These are phyloP conservation scores for Penicillium pulvis DNA, from an alignment of 495 filamentous ascomycete species.

Conservation along the genomic window DNA sequence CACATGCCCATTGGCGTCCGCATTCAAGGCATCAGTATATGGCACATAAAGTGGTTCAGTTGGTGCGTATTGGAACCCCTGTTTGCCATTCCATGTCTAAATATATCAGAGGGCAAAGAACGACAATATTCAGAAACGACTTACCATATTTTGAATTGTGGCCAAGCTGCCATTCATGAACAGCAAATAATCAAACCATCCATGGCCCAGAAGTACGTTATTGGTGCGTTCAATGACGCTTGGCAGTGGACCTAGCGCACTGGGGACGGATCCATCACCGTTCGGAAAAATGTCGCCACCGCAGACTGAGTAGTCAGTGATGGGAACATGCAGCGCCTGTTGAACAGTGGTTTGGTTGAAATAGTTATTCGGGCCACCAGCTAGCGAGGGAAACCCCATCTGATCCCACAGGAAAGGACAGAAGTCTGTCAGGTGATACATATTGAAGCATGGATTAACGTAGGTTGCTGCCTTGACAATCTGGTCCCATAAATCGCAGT, in stretches of 20 bases:
- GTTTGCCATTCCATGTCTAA: constrained; percentile 71
- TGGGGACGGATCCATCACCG: constrained; percentile 50
- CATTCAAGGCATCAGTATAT: constrained; percentile 49
- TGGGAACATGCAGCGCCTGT: constrained; percentile 68
- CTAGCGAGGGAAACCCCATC: constrained; percentile 70
- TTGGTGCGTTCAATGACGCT: constrained; percentile 72
- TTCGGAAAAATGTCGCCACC: constrained; percentile 57
- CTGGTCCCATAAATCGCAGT: constrained; percentile 60
- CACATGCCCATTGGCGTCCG: constrained; percentile 24
- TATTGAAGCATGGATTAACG: constrained; percentile 80
- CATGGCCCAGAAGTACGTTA: constrained; percentile 69
- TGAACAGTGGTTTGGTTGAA: constrained; percentile 81
- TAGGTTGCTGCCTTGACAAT: constrained; percentile 56
- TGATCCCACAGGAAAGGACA: constrained; percentile 75
- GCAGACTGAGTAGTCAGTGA: constrained; percentile 64
- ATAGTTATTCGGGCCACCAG: constrained; percentile 62
- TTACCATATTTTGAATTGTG: constrained; percentile 71
- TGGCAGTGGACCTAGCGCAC: constrained; percentile 57
- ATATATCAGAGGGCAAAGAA: neutral
- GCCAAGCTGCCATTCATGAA: constrained; percentile 68
- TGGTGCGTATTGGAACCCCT: constrained; percentile 66
- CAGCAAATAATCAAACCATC: constrained; percentile 57
- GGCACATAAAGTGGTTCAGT: constrained; percentile 66
- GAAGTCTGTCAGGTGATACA: constrained; percentile 73
- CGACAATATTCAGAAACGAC: neutral